Evolutionary conservation across 371 early-diverging fungal genomes (phyloP).

Genomic region (Apophysomyces ossiformis): DNA sequence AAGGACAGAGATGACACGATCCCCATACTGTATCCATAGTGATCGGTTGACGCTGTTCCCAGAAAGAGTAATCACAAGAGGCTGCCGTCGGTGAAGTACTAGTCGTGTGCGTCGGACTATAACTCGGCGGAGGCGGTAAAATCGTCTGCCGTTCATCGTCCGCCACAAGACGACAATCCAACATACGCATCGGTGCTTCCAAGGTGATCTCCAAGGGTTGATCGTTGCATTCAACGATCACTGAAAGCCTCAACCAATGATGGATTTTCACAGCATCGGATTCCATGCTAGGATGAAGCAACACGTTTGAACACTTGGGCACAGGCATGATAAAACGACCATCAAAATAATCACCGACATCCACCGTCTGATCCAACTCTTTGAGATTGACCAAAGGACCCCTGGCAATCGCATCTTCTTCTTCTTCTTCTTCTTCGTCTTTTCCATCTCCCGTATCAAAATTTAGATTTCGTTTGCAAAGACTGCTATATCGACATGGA

Average conservation of each 20-base stretch:
- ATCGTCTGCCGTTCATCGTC: conserved; percentile 72
- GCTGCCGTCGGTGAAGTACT: not conserved
- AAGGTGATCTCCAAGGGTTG: conserved; percentile 30
- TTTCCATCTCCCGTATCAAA: conserved; percentile 6
- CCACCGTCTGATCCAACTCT: conserved; percentile 33
- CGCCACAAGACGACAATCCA: conserved; percentile 47
- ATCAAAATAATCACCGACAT: conserved; percentile 38
- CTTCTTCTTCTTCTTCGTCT: not conserved
- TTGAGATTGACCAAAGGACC: conserved; percentile 33
- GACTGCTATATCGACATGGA: not conserved
- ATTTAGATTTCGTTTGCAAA: not conserved
- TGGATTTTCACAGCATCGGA: conserved; percentile 28
- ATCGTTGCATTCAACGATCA: conserved; percentile 29
- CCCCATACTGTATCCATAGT: conserved; percentile 39
- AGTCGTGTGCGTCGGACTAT: conserved; percentile 54
- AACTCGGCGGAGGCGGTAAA: conserved; percentile 82
- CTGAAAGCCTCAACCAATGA: conserved; percentile 40
- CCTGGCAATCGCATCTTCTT: not conserved
- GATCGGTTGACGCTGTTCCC: conserved; percentile 45
- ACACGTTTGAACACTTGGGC: conserved; percentile 31
- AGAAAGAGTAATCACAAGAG: conserved; percentile 20
- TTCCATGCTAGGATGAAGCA: conserved; percentile 38
- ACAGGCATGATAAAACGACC: conserved; percentile 46
- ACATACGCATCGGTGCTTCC: conserved; percentile 38
- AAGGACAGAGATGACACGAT: conserved; percentile 38